Conservation (phyloP, 345 rosid species). For the Corchorus capsularis region DNA sequence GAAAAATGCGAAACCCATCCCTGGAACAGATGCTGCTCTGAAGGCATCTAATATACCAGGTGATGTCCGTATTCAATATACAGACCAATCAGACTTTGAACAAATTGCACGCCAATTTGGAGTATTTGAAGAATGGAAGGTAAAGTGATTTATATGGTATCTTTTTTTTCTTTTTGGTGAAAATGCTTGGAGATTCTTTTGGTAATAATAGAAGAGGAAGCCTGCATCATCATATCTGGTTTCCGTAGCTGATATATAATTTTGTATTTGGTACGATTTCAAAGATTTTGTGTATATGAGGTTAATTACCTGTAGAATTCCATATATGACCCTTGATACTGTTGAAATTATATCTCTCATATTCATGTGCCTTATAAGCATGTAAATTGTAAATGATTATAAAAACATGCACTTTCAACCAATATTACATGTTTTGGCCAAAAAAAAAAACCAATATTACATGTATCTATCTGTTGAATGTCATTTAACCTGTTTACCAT, state of each 20-base stretch:
- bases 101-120: constrained; percentile 83
- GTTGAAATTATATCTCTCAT: no score
- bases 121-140: constrained; percentile 98
- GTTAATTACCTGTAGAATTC: neutral
- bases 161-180: neutral
- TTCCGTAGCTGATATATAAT: neutral
- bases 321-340: no score
- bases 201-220: neutral
- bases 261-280: neutral
- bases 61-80: constrained; percentile 75
- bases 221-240: neutral
- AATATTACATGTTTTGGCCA: no score
- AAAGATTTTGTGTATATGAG: neutral
- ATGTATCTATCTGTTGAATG: neutral
- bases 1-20: constrained; percentile 64
- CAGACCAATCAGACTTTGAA: constrained; percentile 76
- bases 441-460: no score
- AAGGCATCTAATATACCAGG: constrained; percentile 61
- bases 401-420: no score
- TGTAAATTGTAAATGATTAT: no score
- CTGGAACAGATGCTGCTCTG: constrained; percentile 66
- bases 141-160: constrained; percentile 24
- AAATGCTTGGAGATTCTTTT: neutral
- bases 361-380: no score
- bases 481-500: neutral